Evolutionary conservation across 2,329 filamentous ascomycete species (phyloP), one percentile per base, ranked within the genome.

Genomic region (Aspergillus sp.): DNA sequence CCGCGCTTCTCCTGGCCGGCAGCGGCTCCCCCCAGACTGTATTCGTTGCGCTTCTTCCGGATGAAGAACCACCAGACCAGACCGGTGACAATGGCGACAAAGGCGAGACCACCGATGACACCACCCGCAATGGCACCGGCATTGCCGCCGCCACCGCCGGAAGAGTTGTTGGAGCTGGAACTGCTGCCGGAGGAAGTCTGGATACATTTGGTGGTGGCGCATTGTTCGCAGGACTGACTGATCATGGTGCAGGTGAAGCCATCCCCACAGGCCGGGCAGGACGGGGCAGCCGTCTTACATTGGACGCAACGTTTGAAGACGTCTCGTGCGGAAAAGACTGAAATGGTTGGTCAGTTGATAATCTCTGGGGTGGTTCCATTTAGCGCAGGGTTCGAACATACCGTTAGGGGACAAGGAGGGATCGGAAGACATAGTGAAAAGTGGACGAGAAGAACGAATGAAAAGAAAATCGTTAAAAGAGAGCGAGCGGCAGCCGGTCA

Each of bases 91-190:
- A 88, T 69, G n/a, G 78, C 84, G 44, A 97, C 76, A 41, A 82
- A 76, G n/a, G 77, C 76, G 9, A 97, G 67, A 55, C 89, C 93
- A 53, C 89, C 93, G 39, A 97, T 73, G 7, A 96, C 89, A 54
- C 91, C 91, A 54, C 93, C 93, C 2, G 86, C 91, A 54, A 98
- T 96, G 32, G 88, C 87, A 38, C 90, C 90, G 1, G 84, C 74
- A 56, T 87, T 90, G 5, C 85, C 79, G 5, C 79, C 76, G 7
- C 71, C 70, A 28, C 56, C 46, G 7, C 50, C 49, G 19, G 52
- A 54, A 44, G 44, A 45, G 9, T 29, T 8, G 43, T 48, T 46
- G 27, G 52, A 47, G 42, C 36, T 33, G 45, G 48, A 56, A 47
- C 36, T 52, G 57, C 66, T 64, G 4, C 67, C 61, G 41, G 66